phyloP scores from a whole-genome alignment of 371 early-diverging fungal species.

The Mucor circinelloides region DNA sequence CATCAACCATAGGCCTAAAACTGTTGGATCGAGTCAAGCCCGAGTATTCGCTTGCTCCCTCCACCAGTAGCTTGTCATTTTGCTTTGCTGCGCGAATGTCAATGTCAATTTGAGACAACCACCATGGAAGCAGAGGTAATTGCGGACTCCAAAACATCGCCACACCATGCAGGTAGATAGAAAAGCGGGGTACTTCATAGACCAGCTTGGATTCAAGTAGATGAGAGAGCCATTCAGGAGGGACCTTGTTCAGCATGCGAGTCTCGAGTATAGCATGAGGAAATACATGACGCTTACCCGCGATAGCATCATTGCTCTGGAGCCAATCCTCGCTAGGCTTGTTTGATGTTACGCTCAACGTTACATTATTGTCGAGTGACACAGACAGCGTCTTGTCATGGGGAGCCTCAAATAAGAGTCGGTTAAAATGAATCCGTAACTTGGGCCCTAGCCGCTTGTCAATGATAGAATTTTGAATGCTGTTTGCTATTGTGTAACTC shows the following conservation, averaged over 20 bases:
- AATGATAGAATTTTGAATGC: slow-evolving; percentile 78
- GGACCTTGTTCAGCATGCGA: slow-evolving; percentile 87
- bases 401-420: slow-evolving; percentile 98
- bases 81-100: slow-evolving; percentile 25
- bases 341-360: slow-evolving; percentile 95
- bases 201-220: slow-evolving; percentile 84
- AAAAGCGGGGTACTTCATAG: slow-evolving; percentile 95
- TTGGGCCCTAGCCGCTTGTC: slow-evolving; percentile 85
- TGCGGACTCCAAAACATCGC: slow-evolving; percentile 79
- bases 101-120: slow-evolving; percentile 50
- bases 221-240: slow-evolving; percentile 56
- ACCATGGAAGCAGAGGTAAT: slow-evolving; percentile 90
- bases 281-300: slow-evolving; percentile 12
- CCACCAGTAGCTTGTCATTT: slow-evolving; percentile 23
- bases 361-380: slow-evolving; percentile 95
- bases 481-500: slow-evolving; percentile 71
- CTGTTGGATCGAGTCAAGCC: slow-evolving; percentile 40
- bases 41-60: slow-evolving; percentile 24
- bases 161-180: slow-evolving; percentile 94
- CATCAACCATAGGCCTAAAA: slow-evolving; percentile 43
- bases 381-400: slow-evolving; percentile 95
- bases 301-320: neutral
- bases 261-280: slow-evolving; percentile 97
- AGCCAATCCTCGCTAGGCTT: slow-evolving; percentile 94
- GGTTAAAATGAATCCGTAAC: slow-evolving; percentile 94